These are phyloP conservation scores for Uromyces viciae-fabae DNA, from an alignment of 1,284 basidiomycete species.

Conservation along the genomic window DNA sequence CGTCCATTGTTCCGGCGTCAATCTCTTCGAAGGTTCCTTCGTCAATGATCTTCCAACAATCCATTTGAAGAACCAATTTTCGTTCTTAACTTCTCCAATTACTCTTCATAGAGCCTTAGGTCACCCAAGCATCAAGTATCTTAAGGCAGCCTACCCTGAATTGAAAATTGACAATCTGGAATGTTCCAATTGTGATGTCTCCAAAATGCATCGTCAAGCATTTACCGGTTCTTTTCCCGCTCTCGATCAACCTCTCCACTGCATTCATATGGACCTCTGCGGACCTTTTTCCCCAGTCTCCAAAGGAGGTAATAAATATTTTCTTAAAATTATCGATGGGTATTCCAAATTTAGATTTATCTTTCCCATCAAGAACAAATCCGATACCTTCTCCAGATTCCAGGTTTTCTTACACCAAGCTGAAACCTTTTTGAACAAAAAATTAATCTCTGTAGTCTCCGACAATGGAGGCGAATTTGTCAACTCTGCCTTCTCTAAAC, in stretches of 20 bases:
- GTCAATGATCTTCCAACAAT: not conserved
- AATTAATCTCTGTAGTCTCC: constrained; percentile 54
- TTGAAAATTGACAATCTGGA: not conserved
- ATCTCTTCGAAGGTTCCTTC: not conserved
- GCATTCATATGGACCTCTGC: constrained; percentile 20
- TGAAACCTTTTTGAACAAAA: constrained; percentile 48
- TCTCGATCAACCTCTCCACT: not conserved
- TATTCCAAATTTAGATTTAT: not conserved
- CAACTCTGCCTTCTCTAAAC: constrained; percentile 49
- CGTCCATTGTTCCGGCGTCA: not conserved
- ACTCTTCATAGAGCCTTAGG: not conserved
- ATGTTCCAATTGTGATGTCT: not conserved
- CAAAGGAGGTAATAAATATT: not conserved
- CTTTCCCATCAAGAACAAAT: not conserved
- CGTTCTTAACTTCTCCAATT: not conserved
- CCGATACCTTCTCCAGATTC: not conserved
- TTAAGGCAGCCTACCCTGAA: not conserved
- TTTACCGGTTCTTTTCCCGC: not conserved
- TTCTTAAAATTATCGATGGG: not conserved
- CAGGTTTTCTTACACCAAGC: not conserved
- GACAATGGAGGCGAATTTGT: constrained; percentile 55
- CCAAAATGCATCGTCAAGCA: not conserved
- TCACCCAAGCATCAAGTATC: not conserved
- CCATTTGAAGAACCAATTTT: not conserved
- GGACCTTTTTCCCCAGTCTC: not conserved